phyloP scores from a whole-genome alignment of 73 alveolate species.

The Paramecium primaurelia region DNA sequence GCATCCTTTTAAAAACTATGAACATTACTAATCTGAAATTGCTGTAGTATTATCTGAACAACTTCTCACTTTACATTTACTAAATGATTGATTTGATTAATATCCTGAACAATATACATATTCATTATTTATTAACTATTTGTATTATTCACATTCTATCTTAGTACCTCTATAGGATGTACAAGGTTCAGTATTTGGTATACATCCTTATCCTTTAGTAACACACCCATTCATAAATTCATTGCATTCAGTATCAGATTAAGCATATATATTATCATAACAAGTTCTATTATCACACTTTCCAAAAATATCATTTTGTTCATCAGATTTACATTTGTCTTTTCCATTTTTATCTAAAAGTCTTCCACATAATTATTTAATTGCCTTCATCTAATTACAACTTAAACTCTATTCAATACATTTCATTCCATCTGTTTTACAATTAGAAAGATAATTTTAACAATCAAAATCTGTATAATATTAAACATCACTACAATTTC shows the following conservation, averaged over 20 bases:
- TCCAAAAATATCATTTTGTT: background rate
- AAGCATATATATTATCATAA: background rate
- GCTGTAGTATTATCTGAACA: background rate
- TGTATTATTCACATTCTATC: background rate
- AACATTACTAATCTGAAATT: background rate
- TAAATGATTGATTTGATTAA: background rate
- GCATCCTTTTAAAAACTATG: background rate
- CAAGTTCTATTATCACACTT: background rate
- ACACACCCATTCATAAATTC: conserved; percentile 13
- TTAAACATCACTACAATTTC: background rate
- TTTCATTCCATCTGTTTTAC: conserved; percentile 44
- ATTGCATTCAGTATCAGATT: background rate
- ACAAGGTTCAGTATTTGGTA: background rate
- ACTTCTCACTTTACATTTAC: background rate
- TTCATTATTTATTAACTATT: background rate
- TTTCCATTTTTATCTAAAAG: background rate
- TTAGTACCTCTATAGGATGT: background rate
- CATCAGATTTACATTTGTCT: background rate
- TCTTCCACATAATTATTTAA: background rate
- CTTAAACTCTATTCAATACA: background rate
- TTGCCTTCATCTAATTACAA: background rate
- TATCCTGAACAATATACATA: background rate
- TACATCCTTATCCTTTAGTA: background rate
- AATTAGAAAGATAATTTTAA: background rate
- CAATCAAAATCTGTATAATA: background rate